Base-by-base conservation (phyloP, 805 yeast genomes). In the Zygosaccharomyces bisporus region DNA sequence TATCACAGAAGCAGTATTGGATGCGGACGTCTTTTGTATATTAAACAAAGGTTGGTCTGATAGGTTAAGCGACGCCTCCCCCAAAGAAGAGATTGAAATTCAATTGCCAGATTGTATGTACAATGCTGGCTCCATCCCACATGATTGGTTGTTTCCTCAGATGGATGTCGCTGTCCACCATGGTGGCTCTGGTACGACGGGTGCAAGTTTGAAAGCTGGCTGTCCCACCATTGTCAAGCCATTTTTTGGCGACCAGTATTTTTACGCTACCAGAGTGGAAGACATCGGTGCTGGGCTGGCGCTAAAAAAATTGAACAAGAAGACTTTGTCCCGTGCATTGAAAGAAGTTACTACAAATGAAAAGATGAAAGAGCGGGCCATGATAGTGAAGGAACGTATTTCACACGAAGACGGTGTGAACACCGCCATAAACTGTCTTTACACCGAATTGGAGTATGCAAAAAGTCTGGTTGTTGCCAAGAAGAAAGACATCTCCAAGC, bases 101-200 rank as follows among this genome's bases (percentile, higher is more conserved):
- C 53, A 57, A 19, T 66, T 87, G 10, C 96, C 96, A 1, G 67
- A 70, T 0, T 80, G 80, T 53, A 75, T 91, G 2, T 86, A 68
- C 58, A 80, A 79, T 51, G 69, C 86, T 5, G 93, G 93, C 2
- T 60, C 81, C 7, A 72, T 86, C 10, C 96, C 96, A 0, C 98
- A 91, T 61, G 96, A 89, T 60, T 91, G 98, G 98, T 68, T 91
- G 29, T 91, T 91, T 65, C 84, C 91, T 0, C 80, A 78, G 49
- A 71, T 91, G 34, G 96, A 91, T 66, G 96, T 91, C 0, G 95
- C 95, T 0, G 96, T 91, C 3, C 98, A 91, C 61, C 98, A 91
- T 61, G 98, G 98, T 31, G 98, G 98, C 0, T 83, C 95, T 0
- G 98, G 98, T 1, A 87, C 97, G 0, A 91, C 97, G 0, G 98